Percentiles rank a stretch among this genome's conserved stretches.
These are phyloP conservation scores for Uromyces viciae-fabae DNA, from an alignment of 1,284 basidiomycete genomes.

Conservation along the genomic window DNA sequence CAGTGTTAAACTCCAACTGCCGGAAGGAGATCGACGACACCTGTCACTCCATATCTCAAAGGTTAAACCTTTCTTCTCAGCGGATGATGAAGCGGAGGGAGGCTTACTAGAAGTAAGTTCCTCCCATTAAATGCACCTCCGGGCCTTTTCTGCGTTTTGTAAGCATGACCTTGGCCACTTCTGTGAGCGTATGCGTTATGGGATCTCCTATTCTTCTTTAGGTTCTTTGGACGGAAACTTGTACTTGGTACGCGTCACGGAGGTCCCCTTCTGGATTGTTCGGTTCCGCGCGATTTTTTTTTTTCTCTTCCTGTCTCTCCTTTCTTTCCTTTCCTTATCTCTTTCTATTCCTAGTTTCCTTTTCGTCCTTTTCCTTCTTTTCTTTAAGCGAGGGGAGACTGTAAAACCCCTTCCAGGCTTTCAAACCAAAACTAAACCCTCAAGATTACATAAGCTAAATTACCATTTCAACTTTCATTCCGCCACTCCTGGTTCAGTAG, in stretches of 20 bases:
- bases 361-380: background rate
- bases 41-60: background rate
- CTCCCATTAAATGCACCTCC: slow-evolving; percentile 11
- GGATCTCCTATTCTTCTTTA: background rate
- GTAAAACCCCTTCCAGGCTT: no score
- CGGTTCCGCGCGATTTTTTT: background rate
- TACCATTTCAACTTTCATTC: no score
- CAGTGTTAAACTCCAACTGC: background rate
- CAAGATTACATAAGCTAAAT: no score
- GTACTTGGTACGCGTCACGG: background rate
- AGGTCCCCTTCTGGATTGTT: background rate
- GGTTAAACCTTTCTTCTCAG: background rate
- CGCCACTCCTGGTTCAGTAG: no score
- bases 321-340: background rate
- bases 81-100: background rate
- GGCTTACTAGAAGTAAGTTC: slow-evolving; percentile 3
- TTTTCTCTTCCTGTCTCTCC: background rate
- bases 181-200: background rate
- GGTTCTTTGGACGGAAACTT: no score
- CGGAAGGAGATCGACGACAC: background rate
- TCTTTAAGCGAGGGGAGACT: background rate
- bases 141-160: background rate
- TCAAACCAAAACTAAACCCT: no score
- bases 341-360: background rate
- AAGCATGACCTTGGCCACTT: slow-evolving; percentile 10